Base-by-base conservation (phyloP, 306 rosid genomes). In the Sesbania bispinosa region DNA sequence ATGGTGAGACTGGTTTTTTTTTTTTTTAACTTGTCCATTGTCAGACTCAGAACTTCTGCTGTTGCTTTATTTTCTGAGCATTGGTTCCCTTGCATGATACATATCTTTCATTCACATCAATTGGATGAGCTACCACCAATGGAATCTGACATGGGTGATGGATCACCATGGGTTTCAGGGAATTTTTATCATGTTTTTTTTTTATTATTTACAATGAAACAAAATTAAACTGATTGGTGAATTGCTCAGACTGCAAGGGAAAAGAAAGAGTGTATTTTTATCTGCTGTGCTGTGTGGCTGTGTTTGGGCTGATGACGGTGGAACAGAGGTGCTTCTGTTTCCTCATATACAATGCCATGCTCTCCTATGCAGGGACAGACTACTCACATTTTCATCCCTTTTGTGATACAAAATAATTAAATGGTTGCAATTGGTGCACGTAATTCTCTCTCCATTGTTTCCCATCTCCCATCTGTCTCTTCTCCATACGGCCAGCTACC, bases 401-500 rank as follows among this genome's bases (percentile, higher is more conserved):
- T n/a, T n/a, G n/a, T n/a, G n/a, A n/a, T n/a, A n/a, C n/a, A n/a
- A n/a, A n/a, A n/a, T n/a, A 81, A 86, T 83, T 77, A 83, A 86
- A 87, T 82, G 85, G 85, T 57, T 83, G 88, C 51, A 67, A 80
- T 71, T 85, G 85, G 80, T 53, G 83, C 91, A 83, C 94, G 88
- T 87, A 84, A 84, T 78, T 80, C 75, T 83, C 81, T 79, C 81
- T 71, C 79, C 80, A 72, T 60, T 87, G 96, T 86, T 77, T 84
- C 97, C 91, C 66, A 62, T 77, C 82, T 83, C 59, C 91, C 95
- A 83, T 87, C 95, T 89, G 95, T 91, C 90, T 79, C 95, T 85
- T 86, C 85, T 83, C 79, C 79, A 82, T 74, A 80, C 80, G 90
- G 84, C 94, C 85, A 70, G 65, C 78, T 75, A 30, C 86, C 85